Evolutionary conservation across 345 rosid genomes (phyloP).

Genomic region (Trapa bicornis): DNA sequence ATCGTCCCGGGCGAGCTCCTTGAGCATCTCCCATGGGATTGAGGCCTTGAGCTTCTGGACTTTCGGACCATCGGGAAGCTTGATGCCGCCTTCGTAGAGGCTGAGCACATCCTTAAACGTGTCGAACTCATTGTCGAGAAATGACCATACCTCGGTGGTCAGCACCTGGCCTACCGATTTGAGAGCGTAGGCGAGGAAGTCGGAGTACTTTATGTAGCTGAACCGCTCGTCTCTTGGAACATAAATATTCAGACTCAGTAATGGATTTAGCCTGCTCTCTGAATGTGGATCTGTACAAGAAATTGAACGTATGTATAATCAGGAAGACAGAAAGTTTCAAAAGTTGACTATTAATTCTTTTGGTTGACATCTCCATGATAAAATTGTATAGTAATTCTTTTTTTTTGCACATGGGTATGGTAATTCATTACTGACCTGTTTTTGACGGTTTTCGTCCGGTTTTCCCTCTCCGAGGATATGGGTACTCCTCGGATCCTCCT

Average conservation of each 20-base stretch:
- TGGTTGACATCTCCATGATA: too few relatives aligned
- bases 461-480: conserved; percentile 84
- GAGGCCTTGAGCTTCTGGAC: conserved; percentile 38
- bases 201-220: conserved; percentile 65
- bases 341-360: too few relatives aligned
- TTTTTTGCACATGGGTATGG: too few relatives aligned
- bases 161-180: conserved; percentile 59
- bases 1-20: conserved; percentile 68
- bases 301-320: neutral
- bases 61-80: conserved; percentile 21
- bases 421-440: conserved; percentile 28
- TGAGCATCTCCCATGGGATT: conserved; percentile 81
- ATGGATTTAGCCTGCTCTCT: conserved; percentile 51
- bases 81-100: conserved; percentile 60
- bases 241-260: conserved; percentile 58
- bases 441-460: conserved; percentile 64
- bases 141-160: conserved; percentile 49
- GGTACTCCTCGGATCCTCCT: conserved; percentile 52
- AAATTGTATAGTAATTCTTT: too few relatives aligned
- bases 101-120: conserved; percentile 51
- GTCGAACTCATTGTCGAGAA: conserved; percentile 76
- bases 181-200: conserved; percentile 68
- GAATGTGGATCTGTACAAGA: conserved; percentile 37
- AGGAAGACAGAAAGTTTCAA: too few relatives aligned
- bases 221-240: conserved; percentile 91